Evolutionary conservation across 148 eudicot species (phyloP), one percentile per base, ranked within the genome.

Genomic region (Chenopodium suecicum): DNA sequence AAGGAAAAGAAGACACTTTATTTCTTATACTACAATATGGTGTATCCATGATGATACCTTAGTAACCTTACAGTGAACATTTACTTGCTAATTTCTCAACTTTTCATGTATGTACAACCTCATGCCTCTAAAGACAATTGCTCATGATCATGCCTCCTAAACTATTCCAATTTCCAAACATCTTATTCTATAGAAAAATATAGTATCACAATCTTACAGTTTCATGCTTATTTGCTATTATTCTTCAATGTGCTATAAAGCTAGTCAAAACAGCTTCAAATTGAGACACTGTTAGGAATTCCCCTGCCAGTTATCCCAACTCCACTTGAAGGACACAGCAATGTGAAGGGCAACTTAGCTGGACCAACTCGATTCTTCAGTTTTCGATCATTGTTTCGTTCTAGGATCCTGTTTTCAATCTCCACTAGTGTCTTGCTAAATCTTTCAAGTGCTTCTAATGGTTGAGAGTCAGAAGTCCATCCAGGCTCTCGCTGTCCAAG

Each of bases 281-380:
- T 87, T 2, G 98, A 84, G 68, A 90, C 85, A 85, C 98, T 95
- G 70, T 95, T 95, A 46, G 98, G 98, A 83, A 95, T 95, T 65
- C 97, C 98, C 78, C 81, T 91, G 67, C 95, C 95, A n/a, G 97
- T 93, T 10, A 95, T 89, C 19, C 98, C 98, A 46, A 48, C 68
- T 16, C 85, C 91, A 80, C 96, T 91, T 3, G 87, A 80, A 58
- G 97, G 97, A 74, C 83, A 77, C 10, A 95, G 90, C 83, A 95
- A 73, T 27, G 93, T 93, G 69, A 92, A 95, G 7, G 98, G 98
- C 88, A 93, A 25, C 81, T 87, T 85, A 6, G 86, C 94, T 27
- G 92, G 90, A 22, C 98, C 98, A 31, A 74, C 78, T 47, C 98
- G 83, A 67, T 95, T 95, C 90, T 73, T 95, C 87, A 79, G 82